Base-by-base conservation (phyloP, 2,329 filamentous ascomycete species). In the Monosporascus sp. region DNA sequence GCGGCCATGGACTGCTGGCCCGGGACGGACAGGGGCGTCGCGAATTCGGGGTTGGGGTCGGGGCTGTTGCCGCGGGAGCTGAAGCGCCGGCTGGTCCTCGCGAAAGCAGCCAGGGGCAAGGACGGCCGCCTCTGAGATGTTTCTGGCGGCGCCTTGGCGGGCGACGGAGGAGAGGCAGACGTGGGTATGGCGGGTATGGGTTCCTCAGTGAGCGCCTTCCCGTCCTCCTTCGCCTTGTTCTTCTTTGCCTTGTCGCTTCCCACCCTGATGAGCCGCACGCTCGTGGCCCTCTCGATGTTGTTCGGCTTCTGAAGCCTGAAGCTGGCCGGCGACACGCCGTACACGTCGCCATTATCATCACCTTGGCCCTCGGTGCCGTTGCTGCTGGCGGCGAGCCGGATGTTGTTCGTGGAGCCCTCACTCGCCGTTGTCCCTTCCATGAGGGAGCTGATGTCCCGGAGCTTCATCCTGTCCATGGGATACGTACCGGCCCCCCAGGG, bases 261-360 rank as follows among this genome's bases (percentile, higher is more conserved):
- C 17, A 68, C 64, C 52, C 64, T 60, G 44, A 68, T 67, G 31
- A 68, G 54, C 17, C 64, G 63, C 17, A 68, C 65, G 31, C 59
- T 61, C 9, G 60, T 66, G 22, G 64, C 65, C 27, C 59, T 64
- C 37, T 57, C 57, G 38, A 68, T n/a, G 27, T 50, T 63, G 20
- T 56, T 58, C 26, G 60, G 58, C 50, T 65, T 66, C 48, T 68
- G 62, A 35, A 68, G 49, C 24, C 66, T 61, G 43, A 68, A 67
- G 48, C 54, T 55, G 16, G 54, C 24, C 2, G 62, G 55, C 22
- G 57, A 55, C 14, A 54, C 53, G 7, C 56, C 55, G 31, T 63
- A 57, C n/a, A 58, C 60, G 37, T 63, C 61, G 19, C 24, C 43
- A 14, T 43, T 54, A 17, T 27, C 11, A 9, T 52, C 38, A 11